phyloP scores from a whole-genome alignment of 768 basidiomycete genomes.

The Kwoniella pini region DNA sequence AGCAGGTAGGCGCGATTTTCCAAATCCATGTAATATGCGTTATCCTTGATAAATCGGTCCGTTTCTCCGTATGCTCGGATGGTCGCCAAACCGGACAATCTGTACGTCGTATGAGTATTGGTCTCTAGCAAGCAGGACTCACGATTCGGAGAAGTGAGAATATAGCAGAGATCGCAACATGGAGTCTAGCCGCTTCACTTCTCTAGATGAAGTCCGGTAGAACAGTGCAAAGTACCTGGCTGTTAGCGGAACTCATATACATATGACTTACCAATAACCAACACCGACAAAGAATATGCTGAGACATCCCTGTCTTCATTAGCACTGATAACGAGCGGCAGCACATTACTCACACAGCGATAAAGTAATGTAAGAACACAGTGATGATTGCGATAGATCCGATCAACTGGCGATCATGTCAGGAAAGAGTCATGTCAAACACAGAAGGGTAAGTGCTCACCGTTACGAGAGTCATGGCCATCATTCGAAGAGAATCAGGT shows the following conservation, averaged over 20 bases:
- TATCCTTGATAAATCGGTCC: constrained; percentile 72
- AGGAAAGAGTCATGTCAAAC: not conserved
- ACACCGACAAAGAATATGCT: constrained; percentile 41
- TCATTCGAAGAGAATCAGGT: constrained; percentile 47
- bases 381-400: constrained; percentile 48
- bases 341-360: constrained; percentile 33
- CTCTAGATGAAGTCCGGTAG: constrained; percentile 80
- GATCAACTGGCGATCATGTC: constrained; percentile 20
- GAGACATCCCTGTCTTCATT: too few species aligned
- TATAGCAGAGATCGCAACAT: constrained; percentile 82
- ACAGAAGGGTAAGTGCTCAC: constrained; percentile 44
- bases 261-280: constrained; percentile 34
- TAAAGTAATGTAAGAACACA: constrained; percentile 48
- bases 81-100: constrained; percentile 57
- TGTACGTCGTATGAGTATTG: not conserved
- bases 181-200: constrained; percentile 71
- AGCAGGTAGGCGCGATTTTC: constrained; percentile 84
- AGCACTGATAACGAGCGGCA: not conserved
- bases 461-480: constrained; percentile 65
- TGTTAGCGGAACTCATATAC: not conserved
- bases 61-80: constrained; percentile 83
- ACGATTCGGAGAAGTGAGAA: constrained; percentile 85
- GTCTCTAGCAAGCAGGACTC: constrained; percentile 65
- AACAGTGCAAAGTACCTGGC: constrained; percentile 61
- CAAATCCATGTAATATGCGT: constrained; percentile 74